These are phyloP conservation scores for Aspergillus quadricinctus DNA, from an alignment of 2,329 filamentous ascomycete genomes.

Conservation along the genomic window DNA sequence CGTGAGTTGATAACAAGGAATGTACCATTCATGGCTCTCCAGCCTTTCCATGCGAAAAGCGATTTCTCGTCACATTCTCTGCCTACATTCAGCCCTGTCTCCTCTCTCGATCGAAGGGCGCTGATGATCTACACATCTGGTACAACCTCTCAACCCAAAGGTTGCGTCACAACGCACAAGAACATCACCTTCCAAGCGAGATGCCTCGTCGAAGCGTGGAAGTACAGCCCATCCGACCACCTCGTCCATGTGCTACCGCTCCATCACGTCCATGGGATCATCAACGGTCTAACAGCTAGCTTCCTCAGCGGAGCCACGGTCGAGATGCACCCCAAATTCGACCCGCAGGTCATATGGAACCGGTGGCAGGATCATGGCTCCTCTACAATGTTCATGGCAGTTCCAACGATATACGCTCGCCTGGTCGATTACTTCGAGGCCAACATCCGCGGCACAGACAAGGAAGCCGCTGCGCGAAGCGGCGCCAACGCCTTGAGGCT, in stretches of 20 bases:
- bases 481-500: conserved; percentile 35
- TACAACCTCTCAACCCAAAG: conserved; percentile 40
- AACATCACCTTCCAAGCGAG: conserved; percentile 33
- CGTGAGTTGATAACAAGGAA: conserved; percentile 23
- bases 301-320: conserved; percentile 45
- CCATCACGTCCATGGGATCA: conserved; percentile 49
- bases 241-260: conserved; percentile 49
- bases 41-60: conserved; percentile 16
- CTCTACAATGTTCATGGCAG: conserved; percentile 48
- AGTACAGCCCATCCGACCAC: conserved; percentile 35
- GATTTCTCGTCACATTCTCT: conserved; percentile 20
- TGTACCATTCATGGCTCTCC: conserved; percentile 30
- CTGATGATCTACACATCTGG: conserved; percentile 43
- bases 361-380: conserved; percentile 40
- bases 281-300: conserved; percentile 47
- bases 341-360: conserved; percentile 43
- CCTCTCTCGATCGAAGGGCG: conserved; percentile 29
- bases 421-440: conserved; percentile 44
- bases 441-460: conserved; percentile 32
- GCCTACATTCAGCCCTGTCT: conserved; percentile 29
- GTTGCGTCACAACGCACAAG: conserved; percentile 42
- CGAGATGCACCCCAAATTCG: conserved; percentile 47
- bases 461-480: conserved; percentile 28
- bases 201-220: conserved; percentile 29
- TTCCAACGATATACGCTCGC: conserved; percentile 50